Evolutionary conservation across 495 filamentous ascomycete genomes (phyloP).

Genomic region (Neurospora tetrasperma): DNA sequence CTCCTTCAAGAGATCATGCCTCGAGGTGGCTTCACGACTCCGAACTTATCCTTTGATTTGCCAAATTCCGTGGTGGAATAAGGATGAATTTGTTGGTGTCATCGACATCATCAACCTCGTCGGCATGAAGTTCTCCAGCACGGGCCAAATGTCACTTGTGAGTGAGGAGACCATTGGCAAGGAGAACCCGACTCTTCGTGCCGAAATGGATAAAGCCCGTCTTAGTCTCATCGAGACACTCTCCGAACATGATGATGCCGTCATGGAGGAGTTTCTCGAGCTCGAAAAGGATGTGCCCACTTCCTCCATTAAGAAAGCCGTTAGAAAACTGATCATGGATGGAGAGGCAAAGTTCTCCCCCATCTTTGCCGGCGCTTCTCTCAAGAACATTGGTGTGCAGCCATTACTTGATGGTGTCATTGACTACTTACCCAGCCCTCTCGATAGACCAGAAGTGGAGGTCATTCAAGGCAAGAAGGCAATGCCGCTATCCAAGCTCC

Average conservation of each 20-base stretch:
- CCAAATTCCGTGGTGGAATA: slow-evolving; percentile 89
- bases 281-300: slow-evolving; percentile 61
- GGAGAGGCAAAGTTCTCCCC: slow-evolving; percentile 60
- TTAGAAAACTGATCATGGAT: slow-evolving; percentile 62
- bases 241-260: slow-evolving; percentile 73
- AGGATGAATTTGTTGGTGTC: slow-evolving; percentile 67
- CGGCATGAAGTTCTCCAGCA: slow-evolving; percentile 39
- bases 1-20: slow-evolving; percentile 76
- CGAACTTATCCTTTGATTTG: slow-evolving; percentile 81
- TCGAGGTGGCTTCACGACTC: slow-evolving; percentile 71
- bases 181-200: slow-evolving; percentile 38
- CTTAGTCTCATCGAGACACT: slow-evolving; percentile 69
- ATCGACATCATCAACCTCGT: slow-evolving; percentile 62
- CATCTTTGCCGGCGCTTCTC: slow-evolving; percentile 84
- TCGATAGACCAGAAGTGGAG: slow-evolving; percentile 67
- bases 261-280: slow-evolving; percentile 78
- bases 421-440: slow-evolving; percentile 75
- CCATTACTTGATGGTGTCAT: slow-evolving; percentile 81
- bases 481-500: slow-evolving; percentile 41
- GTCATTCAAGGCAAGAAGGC: slow-evolving; percentile 53
- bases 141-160: slow-evolving; percentile 46
- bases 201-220: slow-evolving; percentile 69
- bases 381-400: slow-evolving; percentile 89
- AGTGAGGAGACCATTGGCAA: slow-evolving; percentile 30
- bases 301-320: slow-evolving; percentile 54